phyloP scores from a whole-genome alignment of 106 monocot genomes.

The Allium cepa region DNA sequence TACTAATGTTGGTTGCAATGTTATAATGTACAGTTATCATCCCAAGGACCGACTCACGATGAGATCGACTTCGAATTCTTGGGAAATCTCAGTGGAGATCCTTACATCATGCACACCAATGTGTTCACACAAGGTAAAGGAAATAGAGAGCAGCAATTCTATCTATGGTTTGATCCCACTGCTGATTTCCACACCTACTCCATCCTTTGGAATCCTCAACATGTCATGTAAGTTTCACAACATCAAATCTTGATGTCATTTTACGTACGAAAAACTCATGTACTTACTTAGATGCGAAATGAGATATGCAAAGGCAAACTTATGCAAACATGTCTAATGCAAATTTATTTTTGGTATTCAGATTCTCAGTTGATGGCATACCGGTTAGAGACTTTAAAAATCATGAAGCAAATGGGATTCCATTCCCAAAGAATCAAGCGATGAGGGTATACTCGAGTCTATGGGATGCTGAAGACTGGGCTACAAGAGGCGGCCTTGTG shows the following conservation, averaged over 20 bases:
- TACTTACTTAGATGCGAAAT: not conserved
- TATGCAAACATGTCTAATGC: too few relatives aligned
- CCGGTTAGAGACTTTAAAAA: slow-evolving; percentile 56
- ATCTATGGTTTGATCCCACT: slow-evolving; percentile 18
- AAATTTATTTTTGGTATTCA: not conserved
- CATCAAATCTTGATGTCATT: not conserved
- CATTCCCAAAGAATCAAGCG: slow-evolving; percentile 41
- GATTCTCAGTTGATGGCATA: slow-evolving; percentile 33
- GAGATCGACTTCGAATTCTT: slow-evolving; percentile 22
- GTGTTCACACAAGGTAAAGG: slow-evolving; percentile 20
- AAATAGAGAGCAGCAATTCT: slow-evolving; percentile 20
- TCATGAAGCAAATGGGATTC: slow-evolving; percentile 24
- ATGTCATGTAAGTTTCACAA: slow-evolving; percentile 8
- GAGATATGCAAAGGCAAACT: too few relatives aligned
- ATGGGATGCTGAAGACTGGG: slow-evolving; percentile 47
- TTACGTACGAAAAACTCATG: not conserved
- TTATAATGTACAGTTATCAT: slow-evolving; percentile 6
- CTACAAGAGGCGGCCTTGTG: slow-evolving; percentile 15
- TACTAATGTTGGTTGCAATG: too few relatives aligned
- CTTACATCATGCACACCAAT: slow-evolving; percentile 15
- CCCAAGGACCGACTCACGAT: slow-evolving; percentile 14
- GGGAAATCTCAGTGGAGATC: slow-evolving; percentile 16
- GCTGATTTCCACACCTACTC: slow-evolving; percentile 17
- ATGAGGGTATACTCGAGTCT: slow-evolving; percentile 56
- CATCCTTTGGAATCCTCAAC: slow-evolving; percentile 14